Evolutionary conservation across 2,329 filamentous ascomycete species (phyloP).

Genomic region (Fusarium illudens): DNA sequence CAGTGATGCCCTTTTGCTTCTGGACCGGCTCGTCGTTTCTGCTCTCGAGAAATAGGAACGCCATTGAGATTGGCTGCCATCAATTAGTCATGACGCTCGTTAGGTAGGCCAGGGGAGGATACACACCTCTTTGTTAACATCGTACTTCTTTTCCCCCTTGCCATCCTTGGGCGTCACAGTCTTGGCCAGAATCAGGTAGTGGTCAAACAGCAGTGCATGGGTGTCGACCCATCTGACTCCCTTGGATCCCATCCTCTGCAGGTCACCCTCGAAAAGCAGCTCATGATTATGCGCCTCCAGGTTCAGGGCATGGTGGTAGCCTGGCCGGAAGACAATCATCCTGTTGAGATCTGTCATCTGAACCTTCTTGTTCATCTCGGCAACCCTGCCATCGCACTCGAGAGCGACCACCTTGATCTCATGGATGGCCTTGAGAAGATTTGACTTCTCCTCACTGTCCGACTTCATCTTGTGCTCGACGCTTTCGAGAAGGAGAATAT

Average conservation of each 20-base stretch:
- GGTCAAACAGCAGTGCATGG: constrained; percentile 92
- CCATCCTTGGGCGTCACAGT: constrained; percentile 73
- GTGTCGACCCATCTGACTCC: constrained; percentile 94
- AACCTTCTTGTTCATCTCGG: constrained; percentile 91
- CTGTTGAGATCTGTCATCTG: constrained; percentile 83
- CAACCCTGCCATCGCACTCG: constrained; percentile 92
- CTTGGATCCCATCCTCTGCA: constrained; percentile 87
- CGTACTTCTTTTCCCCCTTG: constrained; percentile 82
- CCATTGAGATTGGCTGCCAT: constrained; percentile 87
- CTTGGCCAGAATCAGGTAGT: constrained; percentile 95
- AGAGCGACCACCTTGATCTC: constrained; percentile 90
- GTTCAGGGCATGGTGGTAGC: constrained; percentile 89
- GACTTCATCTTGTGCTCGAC: constrained; percentile 84
- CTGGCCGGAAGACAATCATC: constrained; percentile 85
- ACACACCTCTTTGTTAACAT: constrained; percentile 87
- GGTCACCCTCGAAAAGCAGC: constrained; percentile 86
- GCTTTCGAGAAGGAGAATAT: constrained; percentile 82
- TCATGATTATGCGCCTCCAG: constrained; percentile 93
- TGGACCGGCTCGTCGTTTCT: constrained; percentile 90
- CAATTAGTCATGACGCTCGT: constrained; percentile 36
- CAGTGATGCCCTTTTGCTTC: constrained; percentile 79
- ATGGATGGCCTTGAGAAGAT: constrained; percentile 82
- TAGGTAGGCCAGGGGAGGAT: neutral
- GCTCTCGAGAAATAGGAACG: constrained; percentile 89
- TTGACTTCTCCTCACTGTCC: constrained; percentile 90